A percentile compares a stretch with the other conserved stretches of the same genome.
Evolutionary conservation across 371 early-diverging fungal species (phyloP).

Genomic region (Batkoa obscura): DNA sequence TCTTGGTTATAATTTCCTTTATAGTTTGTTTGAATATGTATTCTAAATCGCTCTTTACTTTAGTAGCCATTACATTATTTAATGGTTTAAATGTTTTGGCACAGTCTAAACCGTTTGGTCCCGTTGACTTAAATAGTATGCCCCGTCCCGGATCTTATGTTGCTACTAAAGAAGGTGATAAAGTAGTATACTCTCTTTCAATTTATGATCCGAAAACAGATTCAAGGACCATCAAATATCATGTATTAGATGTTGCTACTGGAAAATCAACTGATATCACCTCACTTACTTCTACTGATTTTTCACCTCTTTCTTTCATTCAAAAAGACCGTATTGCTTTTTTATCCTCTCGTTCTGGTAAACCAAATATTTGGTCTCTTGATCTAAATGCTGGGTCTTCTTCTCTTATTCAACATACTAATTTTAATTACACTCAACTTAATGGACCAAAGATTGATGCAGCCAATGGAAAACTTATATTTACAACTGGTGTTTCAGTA

Average conservation of each 20-base stretch:
- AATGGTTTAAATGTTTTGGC: no score
- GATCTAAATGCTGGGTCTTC: slow-evolving; percentile 20
- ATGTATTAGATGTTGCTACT: slow-evolving; percentile 17
- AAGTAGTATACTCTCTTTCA: no score
- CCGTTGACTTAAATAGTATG: no score
- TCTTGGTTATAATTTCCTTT: no score
- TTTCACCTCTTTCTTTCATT: slow-evolving; percentile 27
- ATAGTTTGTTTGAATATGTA: no score
- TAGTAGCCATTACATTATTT: no score
- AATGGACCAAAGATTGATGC: slow-evolving; percentile 22
- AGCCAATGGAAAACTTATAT: slow-evolving; percentile 20
- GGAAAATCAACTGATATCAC: slow-evolving; percentile 17
- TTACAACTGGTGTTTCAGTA: slow-evolving; percentile 27
- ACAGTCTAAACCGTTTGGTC: no score
- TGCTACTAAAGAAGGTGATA: no score
- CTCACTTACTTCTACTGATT: slow-evolving; percentile 9
- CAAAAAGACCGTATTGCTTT: slow-evolving; percentile 27
- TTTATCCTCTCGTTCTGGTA: slow-evolving; percentile 22
- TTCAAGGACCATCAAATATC: slow-evolving; percentile 19
- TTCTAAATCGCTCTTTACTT: no score
- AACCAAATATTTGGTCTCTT: slow-evolving; percentile 20
- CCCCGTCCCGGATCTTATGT: no score
- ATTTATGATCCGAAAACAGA: no score
- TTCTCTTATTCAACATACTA: slow-evolving; percentile 19
- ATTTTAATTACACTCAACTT: slow-evolving; percentile 22